These are phyloP conservation scores for Fraxinus nigra DNA, from an alignment of 305 asterid species.

Conservation along the genomic window DNA sequence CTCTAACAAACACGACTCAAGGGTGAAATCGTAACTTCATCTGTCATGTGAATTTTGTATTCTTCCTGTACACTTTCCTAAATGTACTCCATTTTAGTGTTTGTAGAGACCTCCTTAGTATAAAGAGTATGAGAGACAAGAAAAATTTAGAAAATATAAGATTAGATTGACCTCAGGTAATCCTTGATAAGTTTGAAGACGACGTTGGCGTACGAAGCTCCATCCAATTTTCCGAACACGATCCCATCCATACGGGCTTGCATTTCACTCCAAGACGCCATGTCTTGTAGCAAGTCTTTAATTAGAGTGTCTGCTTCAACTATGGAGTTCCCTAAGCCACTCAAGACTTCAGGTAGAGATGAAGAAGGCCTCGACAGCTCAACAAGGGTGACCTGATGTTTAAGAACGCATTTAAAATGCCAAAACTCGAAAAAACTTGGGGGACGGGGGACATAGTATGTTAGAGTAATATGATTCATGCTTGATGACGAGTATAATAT, in stretches of 20 bases:
- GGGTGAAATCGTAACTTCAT: not conserved
- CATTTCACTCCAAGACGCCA: slow-evolving; percentile 59
- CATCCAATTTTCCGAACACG: slow-evolving; percentile 60
- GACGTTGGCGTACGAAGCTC: slow-evolving; percentile 47
- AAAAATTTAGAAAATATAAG: not conserved
- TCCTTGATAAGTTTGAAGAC: slow-evolving; percentile 50
- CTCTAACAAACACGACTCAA: not conserved
- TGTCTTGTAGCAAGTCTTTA: slow-evolving; percentile 50
- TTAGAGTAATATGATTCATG: not conserved
- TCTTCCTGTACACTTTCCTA: not conserved
- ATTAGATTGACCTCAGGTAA: slow-evolving; percentile 54
- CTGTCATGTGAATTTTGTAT: not conserved
- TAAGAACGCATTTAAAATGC: slow-evolving; percentile 20
- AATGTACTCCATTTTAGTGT: not conserved
- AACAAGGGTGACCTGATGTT: slow-evolving; percentile 60
- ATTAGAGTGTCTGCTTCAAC: slow-evolving; percentile 60
- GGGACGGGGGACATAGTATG: not conserved
- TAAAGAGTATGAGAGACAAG: not conserved
- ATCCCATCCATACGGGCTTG: slow-evolving; percentile 93
- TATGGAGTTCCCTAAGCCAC: slow-evolving; percentile 49
- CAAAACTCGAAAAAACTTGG: not conserved
- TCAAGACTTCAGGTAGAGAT: slow-evolving; percentile 45
- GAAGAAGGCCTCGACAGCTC: slow-evolving; percentile 62
- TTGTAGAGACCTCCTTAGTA: not conserved
- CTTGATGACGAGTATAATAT: not conserved